Evolutionary conservation across 1,284 basidiomycete genomes (phyloP), one percentile per base, ranked within the genome.

Genomic region (Retiboletus flavoniger): DNA sequence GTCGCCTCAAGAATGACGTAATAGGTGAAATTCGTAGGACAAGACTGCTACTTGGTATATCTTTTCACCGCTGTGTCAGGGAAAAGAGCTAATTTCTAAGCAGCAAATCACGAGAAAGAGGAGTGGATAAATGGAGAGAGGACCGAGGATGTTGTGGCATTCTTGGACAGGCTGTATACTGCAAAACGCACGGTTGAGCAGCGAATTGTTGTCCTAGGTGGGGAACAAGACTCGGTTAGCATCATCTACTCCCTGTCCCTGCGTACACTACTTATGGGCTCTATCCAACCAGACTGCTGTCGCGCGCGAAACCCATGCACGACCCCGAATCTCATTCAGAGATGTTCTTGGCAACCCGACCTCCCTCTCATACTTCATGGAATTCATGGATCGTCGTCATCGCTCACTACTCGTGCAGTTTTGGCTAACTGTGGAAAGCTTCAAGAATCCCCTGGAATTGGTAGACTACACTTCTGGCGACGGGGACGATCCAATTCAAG

Each of bases 401-500:
- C 85, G 91, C 29, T 90, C 93, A 14, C 70, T 93, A 9, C 82
- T 94, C 3, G 91, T 98, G 3, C 96, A 98, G 62, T 99, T 98
- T 73, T 98, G 96, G 96, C 78, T 98, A 3, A 92, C 93, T 0
- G 92, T 98, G 1, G 94, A 98, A 71, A 93, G 92, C 48, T 95
- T 98, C 80, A 98, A 98, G 73, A 93, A 96, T 62, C 96, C 96
- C 0, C 76, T 99, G 17, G 95, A 98, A 68, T 83, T 83, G 2
- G 79, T 89, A 5, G 89, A 91, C 62, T 88, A 88, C 6, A 82
- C 79, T 29, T 83, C 84, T 26, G 83, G 81, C 2, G 83, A 80
- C 17, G 84, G 84, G 51, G 88, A 88, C 52, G 82, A 85, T 53
- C 74, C 78, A 6, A 76, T 86, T n/a, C 78, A 84, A 45, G 80